A percentile compares a stretch with the other conserved stretches of the same genome.
phyloP scores from a whole-genome alignment of 2,329 filamentous ascomycete species.

The Botrytis galanthina region DNA sequence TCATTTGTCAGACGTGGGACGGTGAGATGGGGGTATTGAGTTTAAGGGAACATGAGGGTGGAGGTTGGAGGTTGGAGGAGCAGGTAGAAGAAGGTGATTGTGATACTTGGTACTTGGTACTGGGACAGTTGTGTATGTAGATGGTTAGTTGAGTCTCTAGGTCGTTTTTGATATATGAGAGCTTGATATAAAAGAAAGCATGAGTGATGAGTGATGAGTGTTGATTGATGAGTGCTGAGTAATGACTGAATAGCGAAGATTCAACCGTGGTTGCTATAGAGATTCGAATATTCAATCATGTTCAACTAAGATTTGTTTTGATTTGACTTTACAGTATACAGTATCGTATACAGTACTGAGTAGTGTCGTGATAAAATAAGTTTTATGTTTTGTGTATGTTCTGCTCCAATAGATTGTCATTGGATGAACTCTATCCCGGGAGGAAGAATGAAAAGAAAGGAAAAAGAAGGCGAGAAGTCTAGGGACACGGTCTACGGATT shows the following conservation, averaged over 20 bases:
- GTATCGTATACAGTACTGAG: background rate
- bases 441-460: background rate
- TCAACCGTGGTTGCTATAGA: background rate
- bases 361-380: background rate
- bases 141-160: background rate
- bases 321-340: background rate
- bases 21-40: background rate
- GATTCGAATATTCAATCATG: background rate
- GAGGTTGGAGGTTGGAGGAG: background rate
- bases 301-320: background rate
- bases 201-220: background rate
- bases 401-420: background rate
- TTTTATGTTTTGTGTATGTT: background rate
- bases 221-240: background rate
- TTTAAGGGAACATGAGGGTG: background rate
- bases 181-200: background rate
- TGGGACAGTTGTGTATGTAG: background rate
- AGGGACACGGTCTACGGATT: background rate
- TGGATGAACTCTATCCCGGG: background rate
- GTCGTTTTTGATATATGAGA: background rate
- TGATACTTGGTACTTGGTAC: background rate
- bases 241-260: no score
- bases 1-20: slow-evolving; percentile 9
- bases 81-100: background rate
- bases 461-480: background rate